Percentiles rank a stretch among this genome's conserved stretches.
These are phyloP conservation scores for Pholiota adiposa DNA, from an alignment of 1,284 basidiomycete species.

Conservation along the genomic window DNA sequence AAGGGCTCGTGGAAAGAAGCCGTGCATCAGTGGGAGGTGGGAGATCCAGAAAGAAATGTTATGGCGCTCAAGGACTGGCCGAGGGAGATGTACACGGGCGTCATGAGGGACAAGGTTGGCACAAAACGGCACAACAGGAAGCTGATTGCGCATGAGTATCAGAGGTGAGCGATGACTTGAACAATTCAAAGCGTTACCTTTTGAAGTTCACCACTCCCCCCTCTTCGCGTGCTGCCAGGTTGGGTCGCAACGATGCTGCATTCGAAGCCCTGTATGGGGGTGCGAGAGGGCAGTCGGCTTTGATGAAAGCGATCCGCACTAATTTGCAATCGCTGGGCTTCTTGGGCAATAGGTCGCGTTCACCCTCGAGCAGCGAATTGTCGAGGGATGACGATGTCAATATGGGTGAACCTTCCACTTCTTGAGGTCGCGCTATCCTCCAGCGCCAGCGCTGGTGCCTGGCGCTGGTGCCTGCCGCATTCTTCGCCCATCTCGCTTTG, in stretches of 20 bases:
- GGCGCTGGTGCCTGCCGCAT: no score
- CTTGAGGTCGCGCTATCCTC: no score
- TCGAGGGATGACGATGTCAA: no score
- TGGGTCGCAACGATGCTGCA: not conserved
- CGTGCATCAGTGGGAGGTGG: constrained; percentile 24
- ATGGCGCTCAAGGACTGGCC: constrained; percentile 26
- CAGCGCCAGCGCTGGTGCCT: no score
- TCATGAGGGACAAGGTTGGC: constrained; percentile 14
- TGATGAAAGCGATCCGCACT: not conserved
- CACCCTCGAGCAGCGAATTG: no score
- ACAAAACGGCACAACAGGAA: constrained; percentile 18
- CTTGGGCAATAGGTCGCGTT: no score
- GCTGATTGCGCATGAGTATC: constrained; percentile 22
- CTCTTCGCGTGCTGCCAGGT: no score
- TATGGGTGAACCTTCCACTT: no score
- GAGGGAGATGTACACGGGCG: constrained; percentile 21
- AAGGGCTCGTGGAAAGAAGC: constrained; percentile 21
- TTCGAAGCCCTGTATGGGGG: not conserved
- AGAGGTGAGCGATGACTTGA: constrained; percentile 13
- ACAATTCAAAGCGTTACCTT: no score
- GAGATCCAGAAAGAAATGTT: constrained; percentile 12
- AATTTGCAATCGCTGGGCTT: no score
- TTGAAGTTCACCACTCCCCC: no score
- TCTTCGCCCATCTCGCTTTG: no score
- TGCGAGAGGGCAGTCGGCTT: not conserved